Evolutionary conservation across 2,329 filamentous ascomycete genomes (phyloP).

Genomic region (Ophiostoma sp.): DNA sequence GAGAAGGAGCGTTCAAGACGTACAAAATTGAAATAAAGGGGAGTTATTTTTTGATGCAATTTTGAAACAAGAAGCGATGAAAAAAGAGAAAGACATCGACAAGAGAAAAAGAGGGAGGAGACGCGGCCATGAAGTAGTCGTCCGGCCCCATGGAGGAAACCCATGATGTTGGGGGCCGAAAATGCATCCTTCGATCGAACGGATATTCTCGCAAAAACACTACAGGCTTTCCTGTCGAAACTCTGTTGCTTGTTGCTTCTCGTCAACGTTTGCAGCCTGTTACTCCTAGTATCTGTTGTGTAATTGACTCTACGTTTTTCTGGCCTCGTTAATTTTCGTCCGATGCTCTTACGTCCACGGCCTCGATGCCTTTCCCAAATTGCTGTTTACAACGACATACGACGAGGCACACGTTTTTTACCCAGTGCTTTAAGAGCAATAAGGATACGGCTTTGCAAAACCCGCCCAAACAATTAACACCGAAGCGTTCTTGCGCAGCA

Average conservation of each 20-base stretch:
- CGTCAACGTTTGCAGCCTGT: not conserved
- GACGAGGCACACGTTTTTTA: constrained; percentile 1
- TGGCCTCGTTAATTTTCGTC: not conserved
- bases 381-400: not conserved
- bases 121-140: constrained; percentile 5
- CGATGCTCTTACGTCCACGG: not conserved
- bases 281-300: not conserved
- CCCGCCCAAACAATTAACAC: not conserved
- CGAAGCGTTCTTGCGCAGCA: not conserved
- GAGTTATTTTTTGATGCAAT: not conserved
- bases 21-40: not conserved
- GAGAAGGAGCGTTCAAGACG: not conserved
- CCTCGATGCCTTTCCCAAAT: not conserved
- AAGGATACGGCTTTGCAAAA: not conserved
- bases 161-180: constrained; percentile 16
- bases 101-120: not conserved
- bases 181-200: not conserved
- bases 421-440: not conserved
- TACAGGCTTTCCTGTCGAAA: not conserved
- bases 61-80: not conserved
- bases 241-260: not conserved
- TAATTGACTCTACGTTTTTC: not conserved
- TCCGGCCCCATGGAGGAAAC: not conserved
- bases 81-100: not conserved
- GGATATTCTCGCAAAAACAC: not conserved